A percentile compares a stretch with the other conserved stretches of the same genome.
These are phyloP conservation scores for Barnettozyma hawaiiensis DNA, from an alignment of 1,139 yeast genomes.

Conservation along the genomic window DNA sequence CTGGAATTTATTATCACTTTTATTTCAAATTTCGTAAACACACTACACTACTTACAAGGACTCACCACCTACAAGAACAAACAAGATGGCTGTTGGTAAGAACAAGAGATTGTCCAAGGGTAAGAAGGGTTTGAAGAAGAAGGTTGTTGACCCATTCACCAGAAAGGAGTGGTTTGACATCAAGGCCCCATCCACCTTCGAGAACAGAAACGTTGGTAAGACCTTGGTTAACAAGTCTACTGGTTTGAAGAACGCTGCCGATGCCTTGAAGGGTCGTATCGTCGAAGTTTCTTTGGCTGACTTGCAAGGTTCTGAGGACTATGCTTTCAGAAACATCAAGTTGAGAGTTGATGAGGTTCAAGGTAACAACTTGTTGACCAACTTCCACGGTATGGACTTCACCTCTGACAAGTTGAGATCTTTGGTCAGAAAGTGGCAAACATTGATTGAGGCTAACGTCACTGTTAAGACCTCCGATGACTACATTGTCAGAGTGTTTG, in stretches of 20 bases:
- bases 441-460: constrained; percentile 85
- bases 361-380: constrained; percentile 87
- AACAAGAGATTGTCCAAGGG: constrained; percentile 95
- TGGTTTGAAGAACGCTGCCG: constrained; percentile 90
- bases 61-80: constrained; percentile 12
- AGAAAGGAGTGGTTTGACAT: constrained; percentile 93
- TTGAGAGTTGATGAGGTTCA: constrained; percentile 91
- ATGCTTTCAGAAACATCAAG: constrained; percentile 83
- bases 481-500: constrained; percentile 82
- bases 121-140: constrained; percentile 94
- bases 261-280: constrained; percentile 87
- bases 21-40: constrained; percentile 6
- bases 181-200: constrained; percentile 93
- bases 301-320: constrained; percentile 89
- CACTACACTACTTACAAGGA: background rate
- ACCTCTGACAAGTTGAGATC: constrained; percentile 88
- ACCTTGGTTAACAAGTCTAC: constrained; percentile 90
- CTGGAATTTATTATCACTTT: constrained; percentile 7
- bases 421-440: constrained; percentile 90
- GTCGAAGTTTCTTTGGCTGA: constrained; percentile 85
- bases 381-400: constrained; percentile 94
- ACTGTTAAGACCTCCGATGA: constrained; percentile 91
- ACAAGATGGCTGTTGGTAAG: constrained; percentile 87
- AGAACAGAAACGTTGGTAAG: constrained; percentile 92
- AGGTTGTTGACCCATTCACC: constrained; percentile 93